Percentiles rank a stretch among this genome's conserved stretches.
These are phyloP conservation scores for Phytophthora tubulina DNA, from an alignment of 352 stramenopile genomes.

Conservation along the genomic window DNA sequence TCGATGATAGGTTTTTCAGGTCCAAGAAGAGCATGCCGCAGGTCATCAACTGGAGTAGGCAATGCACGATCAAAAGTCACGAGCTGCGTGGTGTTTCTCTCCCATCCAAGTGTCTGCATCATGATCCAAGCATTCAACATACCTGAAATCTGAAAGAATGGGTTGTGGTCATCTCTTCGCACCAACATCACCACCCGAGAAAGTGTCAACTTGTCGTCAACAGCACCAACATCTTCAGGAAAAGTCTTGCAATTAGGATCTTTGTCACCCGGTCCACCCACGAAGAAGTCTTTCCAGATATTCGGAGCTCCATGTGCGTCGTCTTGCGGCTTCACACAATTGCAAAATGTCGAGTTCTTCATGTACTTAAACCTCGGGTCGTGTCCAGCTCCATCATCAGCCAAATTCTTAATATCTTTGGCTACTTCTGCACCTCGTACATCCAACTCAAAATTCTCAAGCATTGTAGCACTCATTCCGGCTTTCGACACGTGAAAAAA, in stretches of 20 bases:
- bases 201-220: constrained; percentile 18
- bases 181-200: constrained; percentile 36
- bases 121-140: constrained; percentile 52
- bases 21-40: constrained; percentile 47
- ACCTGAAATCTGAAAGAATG: constrained; percentile 56
- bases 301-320: constrained; percentile 13
- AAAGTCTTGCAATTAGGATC: constrained; percentile 10
- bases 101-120: constrained; percentile 41
- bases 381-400: constrained; percentile 29
- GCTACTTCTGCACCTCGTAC: constrained; percentile 26
- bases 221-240: neutral
- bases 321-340: constrained; percentile 31
- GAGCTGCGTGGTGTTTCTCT: constrained; percentile 40
- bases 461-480: constrained; percentile 26
- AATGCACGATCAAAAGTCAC: constrained; percentile 52
- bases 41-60: constrained; percentile 45
- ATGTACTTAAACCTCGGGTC: constrained; percentile 44
- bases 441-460: constrained; percentile 41
- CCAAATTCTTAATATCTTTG: constrained; percentile 29
- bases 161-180: constrained; percentile 59
- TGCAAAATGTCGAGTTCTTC: constrained; percentile 33
- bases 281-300: constrained; percentile 43
- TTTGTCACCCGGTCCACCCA: constrained; percentile 16
- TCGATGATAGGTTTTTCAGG: constrained; percentile 25
- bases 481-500: constrained; percentile 30